Evolutionary conservation across 345 rosid species (phyloP).

Genomic region (Triadica sebifera): DNA sequence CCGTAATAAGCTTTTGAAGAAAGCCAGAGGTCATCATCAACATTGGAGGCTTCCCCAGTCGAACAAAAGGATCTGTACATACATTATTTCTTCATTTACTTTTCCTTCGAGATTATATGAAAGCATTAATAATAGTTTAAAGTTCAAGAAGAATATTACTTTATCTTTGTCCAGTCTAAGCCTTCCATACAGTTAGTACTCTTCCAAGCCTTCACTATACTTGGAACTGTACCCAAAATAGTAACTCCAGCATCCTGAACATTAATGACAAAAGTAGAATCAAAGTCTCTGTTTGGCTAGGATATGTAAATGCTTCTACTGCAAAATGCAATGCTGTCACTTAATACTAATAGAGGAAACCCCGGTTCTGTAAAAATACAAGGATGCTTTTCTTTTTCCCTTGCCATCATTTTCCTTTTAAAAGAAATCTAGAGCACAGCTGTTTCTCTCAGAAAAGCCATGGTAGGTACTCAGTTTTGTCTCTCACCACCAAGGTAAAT

Average conservation of each 20-base stretch:
- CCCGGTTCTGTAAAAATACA: neutral
- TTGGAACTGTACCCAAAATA: slow-evolving; percentile 82
- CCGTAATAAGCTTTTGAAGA: slow-evolving; percentile 74
- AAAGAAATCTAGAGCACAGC: too few relatives aligned
- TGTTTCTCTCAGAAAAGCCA: too few relatives aligned
- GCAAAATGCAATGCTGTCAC: neutral
- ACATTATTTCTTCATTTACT: neutral
- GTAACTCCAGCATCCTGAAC: slow-evolving; percentile 87
- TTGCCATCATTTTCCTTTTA: neutral
- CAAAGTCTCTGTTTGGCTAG: neutral
- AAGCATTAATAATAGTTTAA: slow-evolving; percentile 4
- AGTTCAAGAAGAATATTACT: slow-evolving; percentile 31
- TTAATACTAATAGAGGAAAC: too few relatives aligned
- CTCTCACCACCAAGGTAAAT: neutral
- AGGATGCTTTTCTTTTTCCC: neutral
- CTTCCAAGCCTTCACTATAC: slow-evolving; percentile 86
- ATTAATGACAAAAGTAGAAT: slow-evolving; percentile 5
- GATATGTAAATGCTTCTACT: neutral
- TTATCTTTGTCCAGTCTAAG: slow-evolving; percentile 73
- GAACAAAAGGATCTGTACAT: slow-evolving; percentile 53
- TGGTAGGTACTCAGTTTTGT: neutral
- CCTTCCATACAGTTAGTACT: slow-evolving; percentile 65
- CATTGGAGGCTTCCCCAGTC: slow-evolving; percentile 83
- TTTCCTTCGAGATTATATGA: neutral
- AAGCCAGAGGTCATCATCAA: slow-evolving; percentile 94